Percentiles rank a stretch among this genome's conserved stretches.
These are phyloP conservation scores for Paramecium biaurelia DNA, from an alignment of 73 alveolate species.

Conservation along the genomic window DNA sequence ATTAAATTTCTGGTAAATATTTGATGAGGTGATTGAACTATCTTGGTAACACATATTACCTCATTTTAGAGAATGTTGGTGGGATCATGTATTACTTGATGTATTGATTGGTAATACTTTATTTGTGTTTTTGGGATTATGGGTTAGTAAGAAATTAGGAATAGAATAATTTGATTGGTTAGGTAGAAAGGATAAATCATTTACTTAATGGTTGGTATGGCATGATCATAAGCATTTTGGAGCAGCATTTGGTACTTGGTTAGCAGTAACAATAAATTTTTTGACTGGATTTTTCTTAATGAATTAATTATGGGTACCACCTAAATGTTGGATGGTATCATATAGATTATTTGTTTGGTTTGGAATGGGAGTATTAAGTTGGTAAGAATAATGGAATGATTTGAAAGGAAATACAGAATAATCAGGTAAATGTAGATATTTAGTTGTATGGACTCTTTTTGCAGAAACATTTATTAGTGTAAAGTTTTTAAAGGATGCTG, in stretches of 20 bases:
- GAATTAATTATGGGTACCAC: constrained; percentile 86
- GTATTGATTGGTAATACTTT: constrained; percentile 82
- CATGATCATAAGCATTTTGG: constrained; percentile 74
- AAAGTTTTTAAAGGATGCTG: constrained; percentile 79
- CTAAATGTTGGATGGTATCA: constrained; percentile 67
- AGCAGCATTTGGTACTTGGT: constrained; percentile 66
- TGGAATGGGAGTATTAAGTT: constrained; percentile 73
- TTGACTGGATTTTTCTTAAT: constrained; percentile 81
- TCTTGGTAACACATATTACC: constrained; percentile 85
- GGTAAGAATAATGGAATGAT: constrained; percentile 78
- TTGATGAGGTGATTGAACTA: constrained; percentile 84
- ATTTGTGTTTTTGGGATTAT: constrained; percentile 71
- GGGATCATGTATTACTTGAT: constrained; percentile 92
- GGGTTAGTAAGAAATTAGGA: constrained; percentile 58
- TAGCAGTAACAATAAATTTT: constrained; percentile 73
- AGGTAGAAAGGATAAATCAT: constrained; percentile 73
- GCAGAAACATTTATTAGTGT: constrained; percentile 71
- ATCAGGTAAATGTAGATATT: constrained; percentile 74
- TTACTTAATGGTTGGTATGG: constrained; percentile 79
- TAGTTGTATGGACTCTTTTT: constrained; percentile 68
- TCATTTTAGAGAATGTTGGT: constrained; percentile 93
- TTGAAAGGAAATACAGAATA: constrained; percentile 69
- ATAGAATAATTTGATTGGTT: constrained; percentile 78
- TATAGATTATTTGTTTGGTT: constrained; percentile 81
- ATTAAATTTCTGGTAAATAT: constrained; percentile 81